phyloP scores from a whole-genome alignment of 768 basidiomycete species.

The Kwoniella dejecticola region DNA sequence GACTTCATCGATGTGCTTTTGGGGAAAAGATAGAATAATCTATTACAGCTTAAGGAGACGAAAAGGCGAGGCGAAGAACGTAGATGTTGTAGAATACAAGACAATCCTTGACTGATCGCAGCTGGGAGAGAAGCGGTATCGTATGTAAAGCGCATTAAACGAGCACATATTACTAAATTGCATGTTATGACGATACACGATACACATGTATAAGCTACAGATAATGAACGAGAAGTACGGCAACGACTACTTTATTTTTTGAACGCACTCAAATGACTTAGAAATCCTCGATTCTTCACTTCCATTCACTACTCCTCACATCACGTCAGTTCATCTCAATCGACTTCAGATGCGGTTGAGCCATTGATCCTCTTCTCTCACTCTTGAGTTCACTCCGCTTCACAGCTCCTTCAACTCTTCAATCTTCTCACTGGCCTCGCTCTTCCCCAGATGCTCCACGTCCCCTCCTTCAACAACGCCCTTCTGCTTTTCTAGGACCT shows the following conservation, averaged over 20 bases:
- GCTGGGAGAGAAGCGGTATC: too few relatives aligned
- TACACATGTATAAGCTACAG: conserved; percentile 6
- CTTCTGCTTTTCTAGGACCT: conserved; percentile 54
- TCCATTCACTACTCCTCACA: not conserved
- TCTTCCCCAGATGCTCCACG: conserved; percentile 42
- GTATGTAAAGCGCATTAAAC: too few relatives aligned
- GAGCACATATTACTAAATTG: conserved; percentile 10
- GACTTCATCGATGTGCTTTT: too few relatives aligned
- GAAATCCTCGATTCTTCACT: not conserved
- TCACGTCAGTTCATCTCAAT: too few relatives aligned
- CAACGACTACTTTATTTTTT: not conserved
- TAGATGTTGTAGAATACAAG: too few relatives aligned
- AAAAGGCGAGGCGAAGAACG: too few relatives aligned
- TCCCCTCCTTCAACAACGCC: conserved; percentile 29
- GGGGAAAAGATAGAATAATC: not conserved
- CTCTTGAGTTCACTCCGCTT: too few relatives aligned
- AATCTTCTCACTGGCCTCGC: conserved; percentile 54
- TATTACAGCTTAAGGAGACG: too few relatives aligned
- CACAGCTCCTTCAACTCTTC: conserved; percentile 45
- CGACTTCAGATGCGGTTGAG: too few relatives aligned
- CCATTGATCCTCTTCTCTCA: too few relatives aligned
- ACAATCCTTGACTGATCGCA: too few relatives aligned
- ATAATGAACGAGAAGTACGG: not conserved
- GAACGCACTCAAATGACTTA: not conserved
- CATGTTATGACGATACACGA: not conserved